These are phyloP conservation scores for Grosmannia serpens DNA, from an alignment of 2,329 filamentous ascomycete genomes.

Conservation along the genomic window DNA sequence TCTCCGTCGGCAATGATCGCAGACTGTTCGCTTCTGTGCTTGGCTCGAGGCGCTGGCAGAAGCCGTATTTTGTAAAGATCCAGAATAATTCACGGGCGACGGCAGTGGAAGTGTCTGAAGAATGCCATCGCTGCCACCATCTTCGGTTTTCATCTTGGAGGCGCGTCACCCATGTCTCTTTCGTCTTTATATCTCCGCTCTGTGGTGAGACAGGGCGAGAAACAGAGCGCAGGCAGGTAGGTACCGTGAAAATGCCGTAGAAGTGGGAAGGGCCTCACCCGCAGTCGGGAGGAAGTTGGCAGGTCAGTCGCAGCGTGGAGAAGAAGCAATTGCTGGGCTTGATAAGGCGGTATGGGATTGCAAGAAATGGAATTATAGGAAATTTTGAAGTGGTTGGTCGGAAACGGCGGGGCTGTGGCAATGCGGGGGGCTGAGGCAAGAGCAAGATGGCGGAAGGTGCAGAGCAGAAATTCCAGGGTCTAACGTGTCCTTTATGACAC, in stretches of 20 bases:
- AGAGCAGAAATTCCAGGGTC: neutral
- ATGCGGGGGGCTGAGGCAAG: conserved; percentile 2
- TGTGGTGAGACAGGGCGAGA: neutral
- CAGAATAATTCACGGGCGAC: neutral
- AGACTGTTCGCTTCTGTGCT: conserved; percentile 26
- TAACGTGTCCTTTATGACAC: neutral
- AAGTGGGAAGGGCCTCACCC: neutral
- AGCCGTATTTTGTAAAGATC: neutral
- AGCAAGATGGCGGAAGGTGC: neutral
- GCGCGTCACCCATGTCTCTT: conserved; percentile 8
- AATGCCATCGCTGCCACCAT: conserved; percentile 10
- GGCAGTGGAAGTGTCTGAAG: conserved; percentile 8
- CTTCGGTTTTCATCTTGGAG: conserved; percentile 14
- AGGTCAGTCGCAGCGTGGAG: neutral
- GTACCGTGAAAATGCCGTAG: neutral
- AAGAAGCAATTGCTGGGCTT: neutral
- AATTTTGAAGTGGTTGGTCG: conserved; percentile 1
- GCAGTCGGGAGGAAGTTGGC: neutral
- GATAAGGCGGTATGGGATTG: neutral
- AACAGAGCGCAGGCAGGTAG: neutral
- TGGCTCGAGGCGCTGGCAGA: neutral
- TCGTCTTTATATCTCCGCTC: neutral
- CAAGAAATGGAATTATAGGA: neutral
- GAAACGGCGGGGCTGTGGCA: conserved; percentile 8
- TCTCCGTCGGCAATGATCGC: conserved; percentile 32